phyloP scores from a whole-genome alignment of 2,329 filamentous ascomycete species.

The Teratosphaeria pseudoeucalypti region DNA sequence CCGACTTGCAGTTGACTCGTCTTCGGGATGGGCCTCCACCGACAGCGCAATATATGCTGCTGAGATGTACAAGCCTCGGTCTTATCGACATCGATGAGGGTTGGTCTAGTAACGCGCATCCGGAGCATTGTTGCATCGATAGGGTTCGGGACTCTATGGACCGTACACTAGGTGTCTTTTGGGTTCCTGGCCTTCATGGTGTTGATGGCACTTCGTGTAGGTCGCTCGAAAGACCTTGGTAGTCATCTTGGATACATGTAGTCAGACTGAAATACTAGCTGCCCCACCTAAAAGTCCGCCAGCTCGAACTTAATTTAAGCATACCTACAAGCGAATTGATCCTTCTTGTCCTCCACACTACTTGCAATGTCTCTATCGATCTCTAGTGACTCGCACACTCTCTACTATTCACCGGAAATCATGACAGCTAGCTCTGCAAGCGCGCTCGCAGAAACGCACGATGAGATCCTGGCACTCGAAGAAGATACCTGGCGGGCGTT shows the following conservation, averaged over 20 bases:
- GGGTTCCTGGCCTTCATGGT: background rate
- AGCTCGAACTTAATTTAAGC: too few species aligned
- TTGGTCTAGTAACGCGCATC: background rate
- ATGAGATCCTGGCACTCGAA: slow-evolving; percentile 16
- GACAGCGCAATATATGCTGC: background rate
- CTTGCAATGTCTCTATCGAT: too few species aligned
- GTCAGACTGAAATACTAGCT: too few species aligned
- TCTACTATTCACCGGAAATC: background rate
- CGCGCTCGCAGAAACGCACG: background rate
- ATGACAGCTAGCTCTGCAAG: background rate
- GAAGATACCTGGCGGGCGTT: slow-evolving; percentile 22
- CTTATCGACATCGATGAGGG: background rate
- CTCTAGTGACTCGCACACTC: too few species aligned
- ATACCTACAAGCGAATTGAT: too few species aligned
- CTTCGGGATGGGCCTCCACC: background rate
- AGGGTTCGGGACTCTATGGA: background rate
- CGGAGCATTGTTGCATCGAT: background rate
- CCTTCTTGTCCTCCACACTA: too few species aligned
- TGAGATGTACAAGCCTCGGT: background rate
- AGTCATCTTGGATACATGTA: too few species aligned
- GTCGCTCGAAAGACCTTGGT: background rate
- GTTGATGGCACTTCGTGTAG: background rate
- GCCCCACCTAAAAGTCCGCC: too few species aligned
- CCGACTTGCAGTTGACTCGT: too few species aligned
- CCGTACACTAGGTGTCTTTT: background rate